Conservation (phyloP, 768 basidiomycete genomes). For the Auricularia sp. region DNA sequence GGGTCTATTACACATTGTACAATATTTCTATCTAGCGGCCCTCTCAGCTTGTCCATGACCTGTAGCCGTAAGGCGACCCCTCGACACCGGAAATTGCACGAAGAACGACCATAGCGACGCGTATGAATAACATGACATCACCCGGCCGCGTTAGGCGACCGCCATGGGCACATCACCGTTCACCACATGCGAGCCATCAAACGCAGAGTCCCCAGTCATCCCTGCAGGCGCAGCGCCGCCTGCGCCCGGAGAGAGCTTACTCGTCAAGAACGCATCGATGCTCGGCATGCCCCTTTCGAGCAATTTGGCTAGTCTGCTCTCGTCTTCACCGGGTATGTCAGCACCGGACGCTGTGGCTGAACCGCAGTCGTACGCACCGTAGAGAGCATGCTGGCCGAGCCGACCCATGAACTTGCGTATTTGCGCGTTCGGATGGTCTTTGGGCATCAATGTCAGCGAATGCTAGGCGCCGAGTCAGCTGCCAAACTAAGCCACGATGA, state of each 20-base stretch:
- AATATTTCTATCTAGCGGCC: no score
- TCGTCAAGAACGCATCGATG: not conserved
- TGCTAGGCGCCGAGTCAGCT: not conserved
- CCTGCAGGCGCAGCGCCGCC: not conserved
- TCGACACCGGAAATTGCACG: not conserved
- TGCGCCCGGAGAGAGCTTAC: not conserved
- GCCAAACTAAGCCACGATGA: conserved; percentile 2
- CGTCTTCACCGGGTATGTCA: not conserved
- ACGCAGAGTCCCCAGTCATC: not conserved
- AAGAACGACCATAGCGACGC: not conserved
- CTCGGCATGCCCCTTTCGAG: not conserved
- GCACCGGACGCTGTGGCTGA: not conserved
- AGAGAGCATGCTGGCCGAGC: not conserved
- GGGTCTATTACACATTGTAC: no score
- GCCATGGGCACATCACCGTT: not conserved
- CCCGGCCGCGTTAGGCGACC: not conserved
- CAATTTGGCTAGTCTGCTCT: not conserved
- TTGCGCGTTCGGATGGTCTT: not conserved
- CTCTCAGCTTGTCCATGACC: no score
- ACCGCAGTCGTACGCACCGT: not conserved
- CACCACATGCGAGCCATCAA: not conserved
- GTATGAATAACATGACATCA: not conserved
- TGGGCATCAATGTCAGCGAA: conserved; percentile 7
- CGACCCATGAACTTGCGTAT: not conserved
- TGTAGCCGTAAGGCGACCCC: no score